These are phyloP conservation scores for Acmispon strigosus DNA, from an alignment of 306 rosid species.

Conservation along the genomic window DNA sequence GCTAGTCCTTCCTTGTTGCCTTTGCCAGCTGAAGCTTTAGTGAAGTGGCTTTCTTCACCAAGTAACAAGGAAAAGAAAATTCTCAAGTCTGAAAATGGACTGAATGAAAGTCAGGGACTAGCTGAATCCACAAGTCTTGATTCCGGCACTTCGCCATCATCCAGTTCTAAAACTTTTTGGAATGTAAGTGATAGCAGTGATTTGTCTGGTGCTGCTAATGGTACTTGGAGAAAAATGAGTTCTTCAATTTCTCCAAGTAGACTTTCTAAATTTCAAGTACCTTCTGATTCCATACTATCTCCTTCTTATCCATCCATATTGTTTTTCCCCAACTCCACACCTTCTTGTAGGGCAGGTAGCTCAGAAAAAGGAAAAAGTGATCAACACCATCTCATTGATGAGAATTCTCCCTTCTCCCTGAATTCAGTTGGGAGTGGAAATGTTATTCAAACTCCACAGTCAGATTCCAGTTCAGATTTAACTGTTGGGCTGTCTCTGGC, in stretches of 20 bases:
- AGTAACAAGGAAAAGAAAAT: constrained; percentile 40
- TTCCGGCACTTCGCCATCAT: constrained; percentile 40
- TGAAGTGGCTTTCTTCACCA: constrained; percentile 74
- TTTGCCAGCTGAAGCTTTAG: constrained; percentile 68
- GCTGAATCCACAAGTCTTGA: constrained; percentile 27
- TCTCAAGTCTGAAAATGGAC: constrained; percentile 27
- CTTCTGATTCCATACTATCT: constrained; percentile 30
- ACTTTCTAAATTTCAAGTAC: constrained; percentile 37
- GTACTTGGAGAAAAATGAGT: constrained; percentile 19
- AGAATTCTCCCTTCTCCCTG: constrained; percentile 58
- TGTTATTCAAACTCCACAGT: constrained; percentile 70
- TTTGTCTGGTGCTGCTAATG: constrained; percentile 14
- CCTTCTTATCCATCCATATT: constrained; percentile 24
- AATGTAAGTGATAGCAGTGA: constrained; percentile 33
- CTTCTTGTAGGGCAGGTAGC: constrained; percentile 20
- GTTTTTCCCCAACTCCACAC: constrained; percentile 36
- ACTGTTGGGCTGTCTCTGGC: constrained; percentile 33
- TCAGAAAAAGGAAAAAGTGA: constrained; percentile 20
- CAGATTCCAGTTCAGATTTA: constrained; percentile 48
- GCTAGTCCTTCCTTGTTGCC: constrained; percentile 45
- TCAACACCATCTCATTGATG: constrained; percentile 24
- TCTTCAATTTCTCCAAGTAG: constrained; percentile 36
- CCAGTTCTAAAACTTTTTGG: constrained; percentile 28
- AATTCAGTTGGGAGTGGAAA: constrained; percentile 55
- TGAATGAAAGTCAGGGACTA: constrained; percentile 6